Evolutionary conservation across 345 rosid species (phyloP), one percentile per base, ranked within the genome.

Genomic region (Citrus unshiu): DNA sequence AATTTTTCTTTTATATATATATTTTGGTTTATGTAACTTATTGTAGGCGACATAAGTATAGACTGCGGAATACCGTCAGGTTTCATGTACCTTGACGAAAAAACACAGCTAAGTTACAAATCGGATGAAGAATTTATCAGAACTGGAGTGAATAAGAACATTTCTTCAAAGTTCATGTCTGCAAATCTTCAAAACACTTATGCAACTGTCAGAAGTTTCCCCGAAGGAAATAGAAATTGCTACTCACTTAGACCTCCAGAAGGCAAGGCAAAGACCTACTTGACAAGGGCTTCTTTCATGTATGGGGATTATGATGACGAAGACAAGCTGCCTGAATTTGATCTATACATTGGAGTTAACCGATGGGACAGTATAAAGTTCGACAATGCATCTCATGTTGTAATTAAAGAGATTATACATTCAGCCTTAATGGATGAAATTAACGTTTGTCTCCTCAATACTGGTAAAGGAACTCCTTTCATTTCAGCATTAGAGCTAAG

Each of bases 211-310:
- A 80, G 85, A 72, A 77, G 80, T 49, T 85, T 85, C 75, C 83
- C 87, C 9, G 18, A 70, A 32, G 82, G 81, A 58, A 75, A 21
- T 49, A 77, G 84, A 71, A 80, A 60, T 59, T 85, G 87, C 39
- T 85, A 85, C 81, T 60, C 80, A 10, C 32, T 85, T 19, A 70
- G 64, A 37, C 83, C 85, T 54, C 80, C 82, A 0, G 82, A 74
- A 74, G 84, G 87, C 40, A 77, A 40, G 51, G 70, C n/a, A 32
- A 75, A 60, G 10, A 68, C 68, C 69, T 85, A 80, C 82, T 66
- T 82, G 58, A 74, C 80, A 19, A 77, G 85, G 65, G 85, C 84
- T 67, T 56, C 72, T 21, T 85, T 85, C 82, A 73, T 85, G 85
- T 85, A 85, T 49, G 85, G 87, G 32, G 76, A 85, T 54, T 85